A percentile compares a stretch with the other conserved stretches of the same genome.
Conservation (phyloP, 306 rosid species). For the Quercus mongolica region DNA sequence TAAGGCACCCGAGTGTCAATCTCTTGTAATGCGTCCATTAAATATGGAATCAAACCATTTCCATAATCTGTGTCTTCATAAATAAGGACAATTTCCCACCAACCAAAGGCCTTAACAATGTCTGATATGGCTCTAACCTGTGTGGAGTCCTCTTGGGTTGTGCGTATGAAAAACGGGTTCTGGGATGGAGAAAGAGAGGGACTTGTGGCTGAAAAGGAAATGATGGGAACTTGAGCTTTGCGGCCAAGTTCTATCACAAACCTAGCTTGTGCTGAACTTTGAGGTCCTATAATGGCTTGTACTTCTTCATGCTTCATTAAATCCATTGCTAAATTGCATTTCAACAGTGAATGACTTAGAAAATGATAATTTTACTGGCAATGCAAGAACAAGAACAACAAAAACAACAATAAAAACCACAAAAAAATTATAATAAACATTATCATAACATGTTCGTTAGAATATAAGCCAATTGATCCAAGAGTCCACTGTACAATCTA, state of each 20-base stretch:
- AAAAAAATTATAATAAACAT: too few relatives aligned
- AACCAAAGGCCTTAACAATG: conserved; percentile 23
- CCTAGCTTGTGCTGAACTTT: conserved; percentile 29
- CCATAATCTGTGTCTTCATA: conserved; percentile 39
- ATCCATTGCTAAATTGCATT: conserved; percentile 11
- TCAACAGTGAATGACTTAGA: too few relatives aligned
- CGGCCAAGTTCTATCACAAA: conserved; percentile 25
- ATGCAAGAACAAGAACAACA: too few relatives aligned
- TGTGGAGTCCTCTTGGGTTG: conserved; percentile 21
- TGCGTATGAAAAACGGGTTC: conserved; percentile 26
- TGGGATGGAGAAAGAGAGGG: conserved; percentile 33
- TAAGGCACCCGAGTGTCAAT: conserved; percentile 8
- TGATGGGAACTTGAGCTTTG: conserved; percentile 16
- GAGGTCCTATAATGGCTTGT: conserved; percentile 33
- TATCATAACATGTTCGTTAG: too few relatives aligned
- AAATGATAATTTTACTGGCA: too few relatives aligned
- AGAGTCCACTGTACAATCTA: too few relatives aligned
- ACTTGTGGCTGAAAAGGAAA: conserved; percentile 33
- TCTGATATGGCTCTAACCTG: conserved; percentile 25
- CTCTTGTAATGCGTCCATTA: conserved; percentile 23
- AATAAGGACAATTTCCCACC: conserved; percentile 32
- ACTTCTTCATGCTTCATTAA: conserved; percentile 22
- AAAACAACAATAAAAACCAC: too few relatives aligned
- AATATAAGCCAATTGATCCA: too few relatives aligned
- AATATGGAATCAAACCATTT: conserved; percentile 28